These are phyloP conservation scores for Cicer chorassanicum DNA, from an alignment of 306 rosid genomes.

Conservation along the genomic window DNA sequence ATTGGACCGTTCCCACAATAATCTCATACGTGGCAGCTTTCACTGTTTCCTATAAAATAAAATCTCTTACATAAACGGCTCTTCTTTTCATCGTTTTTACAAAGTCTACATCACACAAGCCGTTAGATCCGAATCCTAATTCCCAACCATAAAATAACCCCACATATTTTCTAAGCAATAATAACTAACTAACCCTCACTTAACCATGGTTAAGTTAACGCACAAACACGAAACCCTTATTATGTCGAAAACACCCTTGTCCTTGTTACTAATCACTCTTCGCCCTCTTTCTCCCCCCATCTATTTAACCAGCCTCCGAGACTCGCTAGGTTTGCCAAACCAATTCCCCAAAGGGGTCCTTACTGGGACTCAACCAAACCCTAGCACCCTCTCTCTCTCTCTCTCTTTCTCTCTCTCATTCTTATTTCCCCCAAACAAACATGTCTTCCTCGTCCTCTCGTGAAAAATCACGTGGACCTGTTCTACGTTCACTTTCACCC, in stretches of 20 bases:
- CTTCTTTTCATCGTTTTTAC: slow-evolving; percentile 46
- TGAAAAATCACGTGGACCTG: slow-evolving; percentile 76
- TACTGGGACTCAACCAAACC: slow-evolving; percentile 32
- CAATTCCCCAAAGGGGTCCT: slow-evolving; percentile 68
- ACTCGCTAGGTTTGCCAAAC: slow-evolving; percentile 96
- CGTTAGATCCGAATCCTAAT: slow-evolving; percentile 72
- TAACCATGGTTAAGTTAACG: slow-evolving; percentile 53
- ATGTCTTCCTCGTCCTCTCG: slow-evolving; percentile 70
- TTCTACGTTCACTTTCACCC: slow-evolving; percentile 73
- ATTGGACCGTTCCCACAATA: slow-evolving; percentile 30
- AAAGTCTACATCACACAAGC: slow-evolving; percentile 54
- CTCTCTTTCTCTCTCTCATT: no score
- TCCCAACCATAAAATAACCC: slow-evolving; percentile 43
- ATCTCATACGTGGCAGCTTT: slow-evolving; percentile 57
- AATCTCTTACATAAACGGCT: slow-evolving; percentile 45
- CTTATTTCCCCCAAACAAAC: not conserved
- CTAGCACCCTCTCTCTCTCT: not conserved
- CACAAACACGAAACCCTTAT: not conserved
- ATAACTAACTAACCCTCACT: not conserved
- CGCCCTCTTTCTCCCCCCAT: not conserved
- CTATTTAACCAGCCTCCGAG: slow-evolving; percentile 76
- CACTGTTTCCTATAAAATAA: slow-evolving; percentile 5
- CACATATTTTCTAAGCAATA: not conserved
- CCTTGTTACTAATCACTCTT: slow-evolving; percentile 35
- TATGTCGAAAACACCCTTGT: slow-evolving; percentile 26